Evolutionary conservation across 805 yeast genomes (phyloP).

Genomic region (Schizosaccharomyces japonicus): DNA sequence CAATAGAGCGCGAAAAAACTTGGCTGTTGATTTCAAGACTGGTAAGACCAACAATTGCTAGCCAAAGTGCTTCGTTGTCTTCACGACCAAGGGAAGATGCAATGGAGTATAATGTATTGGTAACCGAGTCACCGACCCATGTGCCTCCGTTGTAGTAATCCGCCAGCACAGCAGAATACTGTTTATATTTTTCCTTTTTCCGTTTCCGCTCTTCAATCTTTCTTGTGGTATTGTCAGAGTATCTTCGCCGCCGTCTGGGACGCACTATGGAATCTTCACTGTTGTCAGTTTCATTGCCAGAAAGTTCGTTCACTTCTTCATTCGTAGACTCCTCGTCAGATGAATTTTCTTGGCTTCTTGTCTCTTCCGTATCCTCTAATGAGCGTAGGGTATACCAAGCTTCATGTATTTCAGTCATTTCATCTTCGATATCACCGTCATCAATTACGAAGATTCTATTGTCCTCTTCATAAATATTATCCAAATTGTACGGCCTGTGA

Average conservation of each 20-base stretch:
- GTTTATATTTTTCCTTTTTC: background rate
- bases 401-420: conserved; percentile 16
- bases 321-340: background rate
- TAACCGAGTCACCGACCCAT: conserved; percentile 44
- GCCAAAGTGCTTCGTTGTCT: conserved; percentile 45
- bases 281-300: background rate
- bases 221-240: background rate
- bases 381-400: conserved; percentile 1
- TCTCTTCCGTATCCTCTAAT: background rate
- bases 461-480: conserved; percentile 66
- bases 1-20: conserved; percentile 30
- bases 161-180: conserved; percentile 17
- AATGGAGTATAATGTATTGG: conserved; percentile 60
- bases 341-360: background rate
- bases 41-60: conserved; percentile 67
- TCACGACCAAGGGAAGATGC: conserved; percentile 68
- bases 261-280: background rate
- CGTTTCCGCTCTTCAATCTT: background rate
- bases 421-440: conserved; percentile 52
- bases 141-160: conserved; percentile 70
- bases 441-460: conserved; percentile 57
- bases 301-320: background rate
- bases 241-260: background rate
- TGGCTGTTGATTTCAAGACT: conserved; percentile 56
- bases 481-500: conserved; percentile 89